Evolutionary conservation across 345 rosid species (phyloP), one percentile per base, ranked within the genome.

Genomic region (Arabis hirsuta): DNA sequence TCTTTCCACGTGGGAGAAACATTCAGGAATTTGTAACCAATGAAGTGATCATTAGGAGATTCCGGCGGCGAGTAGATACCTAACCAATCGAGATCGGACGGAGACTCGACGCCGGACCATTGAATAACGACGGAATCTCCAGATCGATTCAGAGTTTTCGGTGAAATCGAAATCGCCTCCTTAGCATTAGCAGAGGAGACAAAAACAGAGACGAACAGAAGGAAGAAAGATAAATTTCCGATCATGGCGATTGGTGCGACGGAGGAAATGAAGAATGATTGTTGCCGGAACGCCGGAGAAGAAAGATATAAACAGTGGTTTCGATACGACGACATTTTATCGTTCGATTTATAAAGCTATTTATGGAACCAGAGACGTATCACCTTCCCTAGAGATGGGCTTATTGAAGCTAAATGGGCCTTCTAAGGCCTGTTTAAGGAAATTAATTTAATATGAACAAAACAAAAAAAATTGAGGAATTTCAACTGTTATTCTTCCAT

Each of bases 61-160:
- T 85, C 85, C 9, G 98, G 90, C 0, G 98, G 96, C 0, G 97
- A 82, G 81, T 86, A 93, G 80, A 93, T 77, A 11, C 96, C 98
- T 43, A 93, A 79, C 96, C 96, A 93, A 50, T 90, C 97, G 42
- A 87, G 94, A 6, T 74, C 62, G 26, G 98, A 93, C 3, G 98
- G 96, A 0, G 92, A 84, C 8, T 82, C 84, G 65, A 90, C 73
- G 65, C 84, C 86, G 56, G 88, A 81, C 98, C 98, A 94, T 74
- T 76, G 51, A 64, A 93, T 80, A 12, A 60, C 73, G 63, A 90
- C 83, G 34, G 76, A 29, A 54, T 88, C 96, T 56, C 94, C 96
- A 26, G 98, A 88, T 60, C 81, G 86, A 36, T 73, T 67, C 8
- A 93, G 77, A 57, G 70, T 38, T 46, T 67, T 82, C 1, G 97